Conservation (phyloP, 2,329 filamentous ascomycete genomes). For the Clonostachys byssicola region DNA sequence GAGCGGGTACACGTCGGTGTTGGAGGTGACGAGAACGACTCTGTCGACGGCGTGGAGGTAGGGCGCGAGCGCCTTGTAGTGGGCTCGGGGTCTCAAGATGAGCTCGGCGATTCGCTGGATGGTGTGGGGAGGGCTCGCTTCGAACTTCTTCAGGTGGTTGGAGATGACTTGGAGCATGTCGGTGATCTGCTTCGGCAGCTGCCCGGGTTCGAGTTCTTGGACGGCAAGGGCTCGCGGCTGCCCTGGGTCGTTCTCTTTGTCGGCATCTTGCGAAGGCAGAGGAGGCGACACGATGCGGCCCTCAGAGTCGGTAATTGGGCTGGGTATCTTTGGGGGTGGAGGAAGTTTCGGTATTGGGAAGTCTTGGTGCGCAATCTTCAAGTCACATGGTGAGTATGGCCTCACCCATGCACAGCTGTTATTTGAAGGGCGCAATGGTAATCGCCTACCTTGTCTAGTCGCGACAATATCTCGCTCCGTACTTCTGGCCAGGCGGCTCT, state of each 20-base stretch:
- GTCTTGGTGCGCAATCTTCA: slow-evolving; percentile 68
- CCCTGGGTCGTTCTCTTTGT: slow-evolving; percentile 64
- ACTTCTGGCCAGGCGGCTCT: slow-evolving; percentile 69
- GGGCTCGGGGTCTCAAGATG: slow-evolving; percentile 66
- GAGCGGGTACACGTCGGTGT: slow-evolving; percentile 76
- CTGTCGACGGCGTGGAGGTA: slow-evolving; percentile 91
- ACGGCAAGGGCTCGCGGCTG: no score
- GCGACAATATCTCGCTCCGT: slow-evolving; percentile 59
- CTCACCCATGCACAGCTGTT: neutral
- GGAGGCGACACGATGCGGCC: slow-evolving; percentile 30
- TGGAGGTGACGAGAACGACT: slow-evolving; percentile 84
- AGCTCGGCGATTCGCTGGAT: slow-evolving; percentile 90
- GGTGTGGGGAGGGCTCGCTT: slow-evolving; percentile 78
- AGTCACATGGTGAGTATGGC: neutral
- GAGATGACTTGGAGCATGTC: slow-evolving; percentile 59
- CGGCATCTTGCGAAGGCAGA: slow-evolving; percentile 42
- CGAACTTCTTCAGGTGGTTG: slow-evolving; percentile 64
- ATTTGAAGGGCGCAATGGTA: neutral
- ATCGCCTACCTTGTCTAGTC: slow-evolving; percentile 56
- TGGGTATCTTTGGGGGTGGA: slow-evolving; percentile 32
- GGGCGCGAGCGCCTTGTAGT: slow-evolving; percentile 77
- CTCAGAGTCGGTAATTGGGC: slow-evolving; percentile 27
- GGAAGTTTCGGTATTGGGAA: slow-evolving; percentile 68
- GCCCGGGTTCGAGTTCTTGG: slow-evolving; percentile 23
- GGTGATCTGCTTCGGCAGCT: slow-evolving; percentile 60